Percentiles rank a stretch among this genome's conserved stretches.
These are phyloP conservation scores for Leccinum angustisporum DNA, from an alignment of 1,284 basidiomycete species.

Conservation along the genomic window DNA sequence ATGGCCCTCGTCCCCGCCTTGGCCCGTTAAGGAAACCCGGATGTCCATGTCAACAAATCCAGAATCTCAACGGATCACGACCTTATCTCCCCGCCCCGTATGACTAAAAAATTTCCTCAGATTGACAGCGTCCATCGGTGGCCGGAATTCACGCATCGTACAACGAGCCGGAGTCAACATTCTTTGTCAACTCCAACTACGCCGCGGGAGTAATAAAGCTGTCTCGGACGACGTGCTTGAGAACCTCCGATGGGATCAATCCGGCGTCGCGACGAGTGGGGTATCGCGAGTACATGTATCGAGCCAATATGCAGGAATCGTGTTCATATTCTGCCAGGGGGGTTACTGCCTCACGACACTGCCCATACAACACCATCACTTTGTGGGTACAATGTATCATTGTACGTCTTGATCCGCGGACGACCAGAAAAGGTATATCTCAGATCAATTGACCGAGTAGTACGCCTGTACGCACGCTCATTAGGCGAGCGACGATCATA, in stretches of 20 bases:
- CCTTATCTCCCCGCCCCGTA: constrained; percentile 31
- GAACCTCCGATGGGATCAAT: constrained; percentile 15
- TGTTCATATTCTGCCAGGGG: constrained; percentile 6
- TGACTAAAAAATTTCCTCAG: constrained; percentile 12
- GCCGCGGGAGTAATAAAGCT: constrained; percentile 31
- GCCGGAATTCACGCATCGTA: constrained; percentile 21
- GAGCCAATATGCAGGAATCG: not conserved
- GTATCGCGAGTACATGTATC: constrained; percentile 1
- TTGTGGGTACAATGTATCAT: constrained; percentile 2
- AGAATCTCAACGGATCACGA: constrained; percentile 34
- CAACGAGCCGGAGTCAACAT: constrained; percentile 11
- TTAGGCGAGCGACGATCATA: constrained; percentile 30
- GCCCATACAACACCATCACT: not conserved
- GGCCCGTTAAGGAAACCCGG: constrained; percentile 9
- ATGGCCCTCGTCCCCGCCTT: constrained; percentile 1
- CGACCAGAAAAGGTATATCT: constrained; percentile 25
- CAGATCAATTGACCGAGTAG: constrained; percentile 16
- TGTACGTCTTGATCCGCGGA: constrained; percentile 29
- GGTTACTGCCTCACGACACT: constrained; percentile 2
- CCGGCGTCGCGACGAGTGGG: not conserved
- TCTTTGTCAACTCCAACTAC: constrained; percentile 25
- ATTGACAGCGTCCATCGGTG: constrained; percentile 16
- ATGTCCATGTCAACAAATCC: constrained; percentile 3
- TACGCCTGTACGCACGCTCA: constrained; percentile 10
- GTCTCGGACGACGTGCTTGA: constrained; percentile 15